Percentiles rank a stretch among this genome's conserved stretches.
These are phyloP conservation scores for Lagenaria siceraria DNA, from an alignment of 306 rosid species.

Conservation along the genomic window DNA sequence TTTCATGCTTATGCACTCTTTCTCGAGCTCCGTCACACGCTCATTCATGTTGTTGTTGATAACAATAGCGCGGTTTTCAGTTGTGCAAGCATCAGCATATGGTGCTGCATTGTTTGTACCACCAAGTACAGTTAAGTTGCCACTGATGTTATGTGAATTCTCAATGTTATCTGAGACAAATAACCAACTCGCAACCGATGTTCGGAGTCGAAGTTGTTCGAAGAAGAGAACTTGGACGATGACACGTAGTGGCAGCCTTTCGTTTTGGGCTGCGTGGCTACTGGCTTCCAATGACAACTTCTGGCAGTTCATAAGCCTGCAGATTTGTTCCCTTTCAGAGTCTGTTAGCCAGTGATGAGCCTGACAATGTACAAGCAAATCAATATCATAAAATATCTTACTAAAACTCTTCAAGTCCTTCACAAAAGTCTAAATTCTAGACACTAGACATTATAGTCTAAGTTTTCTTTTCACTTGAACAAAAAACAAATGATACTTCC, in stretches of 20 bases:
- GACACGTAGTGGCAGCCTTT: constrained; percentile 73
- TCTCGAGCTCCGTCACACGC: constrained; percentile 59
- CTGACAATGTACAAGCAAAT: constrained; percentile 23
- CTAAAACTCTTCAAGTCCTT: too few species aligned
- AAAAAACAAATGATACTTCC: too few species aligned
- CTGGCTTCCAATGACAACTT: constrained; percentile 87
- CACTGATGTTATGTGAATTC: constrained; percentile 34
- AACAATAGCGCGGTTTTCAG: constrained; percentile 14
- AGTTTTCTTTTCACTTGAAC: too few species aligned
- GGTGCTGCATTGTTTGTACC: constrained; percentile 13
- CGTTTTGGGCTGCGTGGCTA: constrained; percentile 92
- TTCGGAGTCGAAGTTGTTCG: constrained; percentile 77
- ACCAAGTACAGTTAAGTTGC: constrained; percentile 29
- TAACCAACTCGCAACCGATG: constrained; percentile 77
- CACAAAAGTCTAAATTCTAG: too few species aligned
- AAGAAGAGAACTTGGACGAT: constrained; percentile 83
- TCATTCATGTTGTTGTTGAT: constrained; percentile 50
- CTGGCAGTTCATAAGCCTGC: constrained; percentile 84
- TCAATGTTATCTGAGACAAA: constrained; percentile 62
- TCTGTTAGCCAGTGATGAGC: constrained; percentile 75
- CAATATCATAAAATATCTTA: neutral
- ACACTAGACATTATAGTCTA: too few species aligned
- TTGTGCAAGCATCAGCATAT: constrained; percentile 6
- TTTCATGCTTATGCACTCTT: constrained; percentile 64
- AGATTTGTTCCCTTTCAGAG: constrained; percentile 74